These are phyloP conservation scores for Setaria viridis DNA, from an alignment of 202 grass and related monocot genomes.

Conservation along the genomic window DNA sequence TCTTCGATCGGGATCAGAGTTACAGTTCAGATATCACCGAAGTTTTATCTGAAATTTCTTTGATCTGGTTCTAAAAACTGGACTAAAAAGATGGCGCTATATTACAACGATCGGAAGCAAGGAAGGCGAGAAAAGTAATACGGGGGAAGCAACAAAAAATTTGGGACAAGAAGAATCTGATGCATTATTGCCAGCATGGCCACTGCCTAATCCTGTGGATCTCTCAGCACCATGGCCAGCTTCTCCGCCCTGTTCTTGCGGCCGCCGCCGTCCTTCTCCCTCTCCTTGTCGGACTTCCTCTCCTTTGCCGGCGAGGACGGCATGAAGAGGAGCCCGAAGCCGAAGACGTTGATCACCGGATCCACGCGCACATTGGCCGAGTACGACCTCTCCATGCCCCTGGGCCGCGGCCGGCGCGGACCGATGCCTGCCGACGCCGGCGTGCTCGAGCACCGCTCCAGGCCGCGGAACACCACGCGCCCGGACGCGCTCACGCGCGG, in stretches of 20 bases:
- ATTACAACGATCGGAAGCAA: slow-evolving; percentile 41
- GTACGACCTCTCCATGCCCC: slow-evolving; percentile 73
- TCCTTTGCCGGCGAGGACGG: slow-evolving; percentile 51
- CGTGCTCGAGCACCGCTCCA: slow-evolving; percentile 71
- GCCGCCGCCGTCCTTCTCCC: slow-evolving; percentile 17
- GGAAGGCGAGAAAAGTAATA: slow-evolving; percentile 1
- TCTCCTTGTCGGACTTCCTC: slow-evolving; percentile 39
- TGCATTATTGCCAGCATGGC: slow-evolving; percentile 52
- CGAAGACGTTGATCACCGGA: slow-evolving; percentile 73
- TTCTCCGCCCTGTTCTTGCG: slow-evolving; percentile 58
- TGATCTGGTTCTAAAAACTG: slow-evolving; percentile 11
- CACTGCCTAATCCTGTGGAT: slow-evolving; percentile 57
- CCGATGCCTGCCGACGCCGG: slow-evolving; percentile 47
- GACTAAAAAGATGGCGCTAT: neutral
- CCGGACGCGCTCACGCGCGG: slow-evolving; percentile 70
- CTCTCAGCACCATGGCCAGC: slow-evolving; percentile 59
- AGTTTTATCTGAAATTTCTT: neutral
- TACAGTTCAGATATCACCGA: neutral
- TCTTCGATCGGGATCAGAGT: slow-evolving; percentile 4
- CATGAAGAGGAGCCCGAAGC: slow-evolving; percentile 57
- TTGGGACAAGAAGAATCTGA: slow-evolving; percentile 45
- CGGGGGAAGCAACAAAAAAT: neutral
- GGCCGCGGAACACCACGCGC: slow-evolving; percentile 65
- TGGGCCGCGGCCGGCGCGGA: slow-evolving; percentile 37
- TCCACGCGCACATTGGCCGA: slow-evolving; percentile 72